Evolutionary conservation across 2,329 filamentous ascomycete genomes (phyloP), one percentile per base, ranked within the genome.

Genomic region (Rugonectria rugulosa): DNA sequence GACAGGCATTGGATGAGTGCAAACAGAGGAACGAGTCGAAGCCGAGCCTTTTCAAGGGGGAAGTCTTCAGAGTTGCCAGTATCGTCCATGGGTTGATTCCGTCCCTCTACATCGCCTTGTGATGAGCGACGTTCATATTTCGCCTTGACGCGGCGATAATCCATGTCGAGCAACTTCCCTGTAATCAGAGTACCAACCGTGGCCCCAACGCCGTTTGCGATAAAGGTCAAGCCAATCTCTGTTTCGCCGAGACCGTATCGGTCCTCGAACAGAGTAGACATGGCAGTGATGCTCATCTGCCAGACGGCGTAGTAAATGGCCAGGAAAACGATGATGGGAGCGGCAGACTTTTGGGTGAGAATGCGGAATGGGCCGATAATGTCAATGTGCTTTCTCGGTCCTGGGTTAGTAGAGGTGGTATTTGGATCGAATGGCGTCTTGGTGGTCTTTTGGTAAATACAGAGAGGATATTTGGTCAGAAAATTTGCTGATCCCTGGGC

Each of bases 241-340:
- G 73, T 75, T 51, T 79, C 77, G 5, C 52, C 66, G 1, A 81
- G 69, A 7, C 70, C 70, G 53, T 84, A 84, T 4, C 60, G 63
- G 1, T 63, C 56, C 27, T 77, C 62, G 60, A 84, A 81, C 0
- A 84, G 71, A 0, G 75, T 75, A 0, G 82, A 80, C 74, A 82
- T 79, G 29, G 77, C 77, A 0, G 81, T 81, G 53, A 82, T 81
- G 60, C 75, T 79, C 79, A 83, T 83, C 52, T 83, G 80, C 79
- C 80, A 84, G 7, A 81, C 77, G 1, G 79, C 74, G 53, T 83
- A 84, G 66, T 81, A 79, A 3, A 82, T 63, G 0, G 77, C 77
- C 4, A 82, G 72, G 46, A 80, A 83, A 14, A 77, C 4, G 24
- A 82, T 76, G 6, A 80, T 75, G 0, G 75, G 73, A 0, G 75